Conservation (phyloP, 2,329 filamentous ascomycete genomes). For the Paraphoma chrysanthemicola region DNA sequence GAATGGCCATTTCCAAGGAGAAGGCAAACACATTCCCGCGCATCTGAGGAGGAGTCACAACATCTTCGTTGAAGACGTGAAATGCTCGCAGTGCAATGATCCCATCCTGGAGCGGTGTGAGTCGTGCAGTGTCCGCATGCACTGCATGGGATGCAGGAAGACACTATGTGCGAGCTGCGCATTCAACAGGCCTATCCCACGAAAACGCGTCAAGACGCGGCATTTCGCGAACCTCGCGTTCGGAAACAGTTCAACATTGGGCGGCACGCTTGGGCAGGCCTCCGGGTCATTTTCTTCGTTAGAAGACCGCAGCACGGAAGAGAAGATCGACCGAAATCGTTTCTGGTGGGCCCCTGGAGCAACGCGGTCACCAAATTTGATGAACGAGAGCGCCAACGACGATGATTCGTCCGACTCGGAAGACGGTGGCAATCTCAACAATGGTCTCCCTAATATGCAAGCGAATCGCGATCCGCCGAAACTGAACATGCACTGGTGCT, state of each 20-base stretch:
- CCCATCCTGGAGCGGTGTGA: slow-evolving; percentile 64
- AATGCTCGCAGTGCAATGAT: slow-evolving; percentile 62
- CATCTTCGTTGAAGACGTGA: slow-evolving; percentile 60
- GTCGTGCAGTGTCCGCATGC: slow-evolving; percentile 67
- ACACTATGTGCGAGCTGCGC: slow-evolving; percentile 67
- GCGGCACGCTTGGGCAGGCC: slow-evolving; percentile 35
- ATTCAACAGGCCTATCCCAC: slow-evolving; percentile 60
- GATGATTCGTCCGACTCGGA: slow-evolving; percentile 49
- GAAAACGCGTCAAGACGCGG: slow-evolving; percentile 47
- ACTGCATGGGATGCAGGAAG: slow-evolving; percentile 66
- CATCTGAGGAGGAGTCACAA: slow-evolving; percentile 62
- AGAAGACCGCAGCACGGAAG: slow-evolving; percentile 25
- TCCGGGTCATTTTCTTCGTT: slow-evolving; percentile 36
- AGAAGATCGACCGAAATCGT: slow-evolving; percentile 40
- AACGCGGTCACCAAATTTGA: slow-evolving; percentile 62
- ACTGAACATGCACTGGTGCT: slow-evolving; percentile 66
- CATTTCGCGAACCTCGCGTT: slow-evolving; percentile 48
- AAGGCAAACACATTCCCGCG: slow-evolving; percentile 62
- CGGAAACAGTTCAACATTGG: slow-evolving; percentile 35
- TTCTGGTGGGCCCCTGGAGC: slow-evolving; percentile 68
- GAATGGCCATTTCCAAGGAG: slow-evolving; percentile 51
- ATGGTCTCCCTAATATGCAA: slow-evolving; percentile 44
- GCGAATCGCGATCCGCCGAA: slow-evolving; percentile 52
- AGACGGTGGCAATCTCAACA: slow-evolving; percentile 42
- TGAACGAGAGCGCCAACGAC: slow-evolving; percentile 58